These are phyloP conservation scores for Lentinus tigrinus DNA, from an alignment of 768 basidiomycete species.

Conservation along the genomic window DNA sequence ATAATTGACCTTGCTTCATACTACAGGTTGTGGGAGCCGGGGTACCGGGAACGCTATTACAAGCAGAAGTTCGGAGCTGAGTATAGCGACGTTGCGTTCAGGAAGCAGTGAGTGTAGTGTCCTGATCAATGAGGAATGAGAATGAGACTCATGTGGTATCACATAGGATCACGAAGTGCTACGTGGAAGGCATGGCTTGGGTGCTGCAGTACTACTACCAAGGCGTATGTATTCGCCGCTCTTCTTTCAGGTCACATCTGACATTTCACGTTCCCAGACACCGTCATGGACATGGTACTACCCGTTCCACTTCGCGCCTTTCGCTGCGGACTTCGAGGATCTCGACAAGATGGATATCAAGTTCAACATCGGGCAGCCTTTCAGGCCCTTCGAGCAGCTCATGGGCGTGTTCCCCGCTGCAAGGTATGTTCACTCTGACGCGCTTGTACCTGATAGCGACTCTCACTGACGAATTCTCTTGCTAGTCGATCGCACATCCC, in stretches of 20 bases:
- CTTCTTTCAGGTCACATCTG: slow-evolving; percentile 11
- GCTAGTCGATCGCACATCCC: slow-evolving; percentile 87
- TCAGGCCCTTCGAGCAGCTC: slow-evolving; percentile 95
- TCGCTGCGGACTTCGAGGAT: slow-evolving; percentile 90
- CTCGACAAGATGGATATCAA: slow-evolving; percentile 74
- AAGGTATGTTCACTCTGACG: slow-evolving; percentile 48
- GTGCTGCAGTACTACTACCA: slow-evolving; percentile 98
- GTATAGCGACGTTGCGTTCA: slow-evolving; percentile 66
- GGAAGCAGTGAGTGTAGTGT: slow-evolving; percentile 60
- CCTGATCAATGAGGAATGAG: background rate
- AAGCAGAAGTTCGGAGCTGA: slow-evolving; percentile 86
- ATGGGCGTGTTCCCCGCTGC: slow-evolving; percentile 98
- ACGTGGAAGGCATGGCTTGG: slow-evolving; percentile 94
- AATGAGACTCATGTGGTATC: slow-evolving; percentile 2
- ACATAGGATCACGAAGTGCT: slow-evolving; percentile 71
- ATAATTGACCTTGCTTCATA: slow-evolving; percentile 12
- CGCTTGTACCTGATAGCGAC: background rate
- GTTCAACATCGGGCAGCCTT: slow-evolving; percentile 82
- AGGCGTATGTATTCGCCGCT: slow-evolving; percentile 60
- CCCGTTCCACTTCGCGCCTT: slow-evolving; percentile 97
- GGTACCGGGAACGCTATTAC: slow-evolving; percentile 95
- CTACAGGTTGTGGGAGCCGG: slow-evolving; percentile 88
- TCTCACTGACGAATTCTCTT: background rate
- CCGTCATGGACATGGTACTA: slow-evolving; percentile 99
- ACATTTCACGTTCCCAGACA: slow-evolving; percentile 42